Percentiles rank a stretch among this genome's conserved stretches.
These are phyloP conservation scores for Colletotrichum godetiae DNA, from an alignment of 2,329 filamentous ascomycete species.

Conservation along the genomic window DNA sequence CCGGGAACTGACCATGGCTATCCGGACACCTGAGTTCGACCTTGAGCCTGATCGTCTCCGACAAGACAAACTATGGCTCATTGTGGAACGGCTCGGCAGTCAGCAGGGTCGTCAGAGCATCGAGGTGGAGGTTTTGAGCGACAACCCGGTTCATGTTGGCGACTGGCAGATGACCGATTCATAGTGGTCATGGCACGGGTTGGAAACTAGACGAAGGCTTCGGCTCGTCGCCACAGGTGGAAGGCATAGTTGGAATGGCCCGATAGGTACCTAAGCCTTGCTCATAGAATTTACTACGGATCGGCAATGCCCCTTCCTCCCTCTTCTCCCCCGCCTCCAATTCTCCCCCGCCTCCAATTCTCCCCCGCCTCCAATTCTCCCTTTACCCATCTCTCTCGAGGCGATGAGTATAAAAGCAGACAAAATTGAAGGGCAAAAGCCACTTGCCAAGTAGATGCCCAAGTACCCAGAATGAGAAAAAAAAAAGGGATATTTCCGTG, in stretches of 20 bases:
- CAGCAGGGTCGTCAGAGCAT: constrained; percentile 56
- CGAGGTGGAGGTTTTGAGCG: constrained; percentile 63
- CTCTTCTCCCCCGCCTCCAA: too few species aligned
- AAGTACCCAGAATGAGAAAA: not conserved
- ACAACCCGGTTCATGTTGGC: constrained; percentile 56
- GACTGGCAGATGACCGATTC: constrained; percentile 51
- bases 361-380: too few species aligned
- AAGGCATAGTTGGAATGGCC: not conserved
- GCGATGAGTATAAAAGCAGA: not conserved
- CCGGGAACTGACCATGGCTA: constrained; percentile 72
- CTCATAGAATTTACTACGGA: not conserved
- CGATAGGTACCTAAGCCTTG: not conserved
- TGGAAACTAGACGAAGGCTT: not conserved
- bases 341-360: too few species aligned
- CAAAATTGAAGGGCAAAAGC: not conserved
- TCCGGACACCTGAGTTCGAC: constrained; percentile 81
- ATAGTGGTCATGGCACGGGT: not conserved
- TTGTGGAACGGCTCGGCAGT: constrained; percentile 82
- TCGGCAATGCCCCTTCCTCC: not conserved
- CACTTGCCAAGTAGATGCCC: not conserved
- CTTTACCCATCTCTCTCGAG: not conserved
- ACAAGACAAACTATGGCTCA: constrained; percentile 77
- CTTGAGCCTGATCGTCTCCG: constrained; percentile 71
- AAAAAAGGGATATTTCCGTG: not conserved
- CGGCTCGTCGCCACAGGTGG: not conserved